Conservation (phyloP, 2,329 filamentous ascomycete genomes). For the Fusarium irregulare region DNA sequence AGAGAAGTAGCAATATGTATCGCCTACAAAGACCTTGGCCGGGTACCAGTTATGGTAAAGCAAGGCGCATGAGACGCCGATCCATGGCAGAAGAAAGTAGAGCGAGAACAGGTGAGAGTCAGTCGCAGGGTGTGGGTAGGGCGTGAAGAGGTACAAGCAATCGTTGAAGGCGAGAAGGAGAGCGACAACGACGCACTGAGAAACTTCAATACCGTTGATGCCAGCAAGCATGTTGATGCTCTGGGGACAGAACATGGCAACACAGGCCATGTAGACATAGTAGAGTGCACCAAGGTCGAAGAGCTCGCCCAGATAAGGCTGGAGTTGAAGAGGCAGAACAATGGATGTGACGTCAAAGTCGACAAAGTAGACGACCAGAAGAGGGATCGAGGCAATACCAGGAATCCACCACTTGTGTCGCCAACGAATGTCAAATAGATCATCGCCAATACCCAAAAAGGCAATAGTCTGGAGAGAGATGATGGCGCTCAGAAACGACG, state of each 20-base stretch:
- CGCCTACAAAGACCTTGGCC: conserved; percentile 93
- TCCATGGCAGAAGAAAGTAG: conserved; percentile 92
- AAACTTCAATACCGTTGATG: conserved; percentile 98
- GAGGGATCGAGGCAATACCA: conserved; percentile 89
- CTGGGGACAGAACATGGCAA: conserved; percentile 98
- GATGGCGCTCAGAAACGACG: conserved; percentile 93
- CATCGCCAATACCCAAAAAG: conserved; percentile 92
- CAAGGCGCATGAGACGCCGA: conserved; percentile 89
- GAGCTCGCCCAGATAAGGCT: conserved; percentile 84
- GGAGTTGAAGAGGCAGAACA: conserved; percentile 87
- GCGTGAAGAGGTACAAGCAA: conserved; percentile 83
- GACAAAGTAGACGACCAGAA: conserved; percentile 97
- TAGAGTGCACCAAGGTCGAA: conserved; percentile 86
- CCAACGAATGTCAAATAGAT: conserved; percentile 98
- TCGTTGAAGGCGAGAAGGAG: conserved; percentile 88
- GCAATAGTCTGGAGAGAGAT: conserved; percentile 91
- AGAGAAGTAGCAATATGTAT: conserved; percentile 99
- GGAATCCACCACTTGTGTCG: conserved; percentile 99
- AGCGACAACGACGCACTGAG: conserved; percentile 92
- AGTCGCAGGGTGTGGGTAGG: conserved; percentile 90
- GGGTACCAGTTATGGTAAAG: conserved; percentile 96
- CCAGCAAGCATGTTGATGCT: conserved; percentile 99
- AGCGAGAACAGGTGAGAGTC: conserved; percentile 97
- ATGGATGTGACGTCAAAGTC: conserved; percentile 98
- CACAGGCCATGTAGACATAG: conserved; percentile 95